These are phyloP conservation scores for Plectranthus barbatus DNA, from an alignment of 257 asterid species.

Conservation along the genomic window DNA sequence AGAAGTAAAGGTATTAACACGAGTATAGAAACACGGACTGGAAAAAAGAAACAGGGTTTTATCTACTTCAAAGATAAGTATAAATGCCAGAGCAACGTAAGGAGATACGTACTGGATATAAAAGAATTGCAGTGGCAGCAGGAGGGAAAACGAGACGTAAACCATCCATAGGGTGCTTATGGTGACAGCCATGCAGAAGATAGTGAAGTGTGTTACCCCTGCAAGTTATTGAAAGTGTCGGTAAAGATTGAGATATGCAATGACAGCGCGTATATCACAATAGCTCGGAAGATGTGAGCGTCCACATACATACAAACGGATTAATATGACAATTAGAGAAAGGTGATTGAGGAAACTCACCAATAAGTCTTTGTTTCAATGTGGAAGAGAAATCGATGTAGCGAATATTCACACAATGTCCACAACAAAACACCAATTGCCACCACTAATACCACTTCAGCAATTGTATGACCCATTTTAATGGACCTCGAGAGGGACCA, in stretches of 20 bases:
- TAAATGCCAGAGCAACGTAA: background rate
- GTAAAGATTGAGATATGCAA: background rate
- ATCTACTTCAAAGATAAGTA: no score
- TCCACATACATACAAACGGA: no score
- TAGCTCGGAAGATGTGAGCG: background rate
- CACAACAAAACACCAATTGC: conserved; percentile 49
- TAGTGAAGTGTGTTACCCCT: conserved; percentile 82
- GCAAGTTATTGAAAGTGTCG: conserved; percentile 14
- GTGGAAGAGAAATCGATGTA: conserved; percentile 76
- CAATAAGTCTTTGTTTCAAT: conserved; percentile 51
- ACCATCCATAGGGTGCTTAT: conserved; percentile 91
- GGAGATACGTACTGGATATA: conserved; percentile 45
- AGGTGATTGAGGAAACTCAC: conserved; percentile 20
- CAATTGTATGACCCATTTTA: conserved; percentile 36
- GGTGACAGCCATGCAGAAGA: conserved; percentile 85
- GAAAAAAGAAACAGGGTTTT: background rate
- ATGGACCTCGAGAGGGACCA: conserved; percentile 44
- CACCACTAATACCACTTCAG: conserved; percentile 29
- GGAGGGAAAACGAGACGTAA: conserved; percentile 85
- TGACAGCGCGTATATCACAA: background rate
- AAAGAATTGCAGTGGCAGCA: conserved; percentile 52
- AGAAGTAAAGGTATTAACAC: background rate
- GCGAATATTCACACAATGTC: conserved; percentile 69
- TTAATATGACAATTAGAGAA: no score
- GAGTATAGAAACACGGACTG: background rate